These are phyloP conservation scores for Orbilia javanica DNA, from an alignment of 2,329 filamentous ascomycete genomes.

Conservation along the genomic window DNA sequence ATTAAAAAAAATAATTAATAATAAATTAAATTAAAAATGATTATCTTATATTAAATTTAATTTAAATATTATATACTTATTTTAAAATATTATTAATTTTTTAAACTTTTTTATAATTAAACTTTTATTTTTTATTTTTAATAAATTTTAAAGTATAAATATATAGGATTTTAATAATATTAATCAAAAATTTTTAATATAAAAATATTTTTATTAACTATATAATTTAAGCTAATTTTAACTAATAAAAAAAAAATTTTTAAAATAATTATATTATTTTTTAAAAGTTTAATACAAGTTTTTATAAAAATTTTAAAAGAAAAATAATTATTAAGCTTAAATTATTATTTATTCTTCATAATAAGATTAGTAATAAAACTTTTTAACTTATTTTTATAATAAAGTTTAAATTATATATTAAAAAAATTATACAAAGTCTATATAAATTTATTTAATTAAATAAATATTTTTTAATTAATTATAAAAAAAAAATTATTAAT, in stretches of 20 bases:
- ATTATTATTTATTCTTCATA: neutral
- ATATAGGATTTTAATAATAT: neutral
- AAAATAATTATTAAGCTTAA: neutral
- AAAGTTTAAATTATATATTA: neutral
- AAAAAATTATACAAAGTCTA: neutral
- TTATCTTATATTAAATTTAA: neutral
- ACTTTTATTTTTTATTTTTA: conserved; percentile 5
- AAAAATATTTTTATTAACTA: conserved; percentile 12
- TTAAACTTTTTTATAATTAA: neutral
- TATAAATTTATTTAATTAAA: neutral
- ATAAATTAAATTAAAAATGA: conserved; percentile 6
- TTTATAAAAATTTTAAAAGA: neutral
- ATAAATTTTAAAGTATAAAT: conserved; percentile 1
- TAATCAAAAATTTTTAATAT: neutral
- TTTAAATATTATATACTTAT: neutral
- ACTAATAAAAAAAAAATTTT: neutral
- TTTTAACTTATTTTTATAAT: neutral
- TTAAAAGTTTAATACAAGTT: neutral
- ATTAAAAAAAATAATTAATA: conserved; percentile 1
- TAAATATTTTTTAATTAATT: neutral
- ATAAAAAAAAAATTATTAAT: neutral
- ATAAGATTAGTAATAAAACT: neutral
- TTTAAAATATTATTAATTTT: neutral
- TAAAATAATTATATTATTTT: neutral
- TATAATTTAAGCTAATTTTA: conserved; percentile 3